Evolutionary conservation across 2,329 filamentous ascomycete species (phyloP), one percentile per base, ranked within the genome.

Genomic region (Ophiocordyceps australis): DNA sequence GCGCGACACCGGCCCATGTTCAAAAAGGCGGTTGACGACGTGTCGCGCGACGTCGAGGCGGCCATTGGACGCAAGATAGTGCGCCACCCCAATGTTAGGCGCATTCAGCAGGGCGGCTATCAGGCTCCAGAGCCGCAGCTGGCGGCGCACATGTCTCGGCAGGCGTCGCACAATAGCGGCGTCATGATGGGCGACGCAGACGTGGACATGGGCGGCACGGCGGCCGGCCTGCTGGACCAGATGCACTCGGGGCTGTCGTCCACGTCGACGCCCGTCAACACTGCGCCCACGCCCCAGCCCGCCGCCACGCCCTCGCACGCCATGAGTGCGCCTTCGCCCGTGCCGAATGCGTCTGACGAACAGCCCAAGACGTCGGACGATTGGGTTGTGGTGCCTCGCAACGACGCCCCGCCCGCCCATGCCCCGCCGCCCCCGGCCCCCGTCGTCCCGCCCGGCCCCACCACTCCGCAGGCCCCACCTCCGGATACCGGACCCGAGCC

Each of bases 101-200:
- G 80, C 23, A 62, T 91, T 22, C 72, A 89, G 40, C 77, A 79
- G 39, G 83, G 82, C 25, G 82, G 82, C 3, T 71, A 63, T 33
- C 66, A 82, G 47, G 69, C 81, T 33, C 63, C 60, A 6, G 54
- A 52, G 5, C 59, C 37, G 10, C 33, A 35, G 5, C 30, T 25
- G 13, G 37, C 38, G 14, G 26, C 38, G n/a, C 37, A 46, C 22
- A 51, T 62, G 39, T 66, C 65, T n/a, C 57, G 61, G 14, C 59
- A 65, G 30, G 49, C 53, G 7, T 72, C 67, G 12, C 62, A 66
- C 32, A 54, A 59, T 24, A 66, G 63, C 36, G 63, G 58, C 5
- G 51, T 65, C 21, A 52, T 68, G 49, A 51, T 64, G 27, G 63
- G 59, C n/a, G 65, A 73, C 35, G 59, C 61, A 8, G 69, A 74